These are phyloP conservation scores for Adansonia grandidieri DNA, from an alignment of 441 rosid species.

Conservation along the genomic window DNA sequence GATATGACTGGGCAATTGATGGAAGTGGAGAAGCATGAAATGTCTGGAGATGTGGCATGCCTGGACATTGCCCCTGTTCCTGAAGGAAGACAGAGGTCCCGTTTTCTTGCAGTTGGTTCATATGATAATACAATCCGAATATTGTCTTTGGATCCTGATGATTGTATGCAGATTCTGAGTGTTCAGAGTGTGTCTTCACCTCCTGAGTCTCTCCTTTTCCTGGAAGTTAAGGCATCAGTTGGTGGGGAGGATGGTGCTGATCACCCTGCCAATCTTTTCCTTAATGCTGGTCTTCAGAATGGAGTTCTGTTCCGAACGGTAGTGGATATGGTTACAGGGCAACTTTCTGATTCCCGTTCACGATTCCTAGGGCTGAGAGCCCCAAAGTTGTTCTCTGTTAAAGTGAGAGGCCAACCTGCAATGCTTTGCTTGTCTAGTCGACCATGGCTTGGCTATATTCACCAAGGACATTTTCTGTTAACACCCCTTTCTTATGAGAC, in stretches of 20 bases:
- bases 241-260: constrained; percentile 99
- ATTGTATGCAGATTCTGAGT: constrained; percentile 93
- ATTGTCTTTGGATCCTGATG: constrained; percentile 95
- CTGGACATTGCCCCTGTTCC: constrained; percentile 98
- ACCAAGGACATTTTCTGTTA: constrained; percentile 88
- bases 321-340: constrained; percentile 97
- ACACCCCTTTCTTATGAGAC: constrained; percentile 96
- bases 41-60: constrained; percentile 98
- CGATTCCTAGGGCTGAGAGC: constrained; percentile 89
- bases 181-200: constrained; percentile 95
- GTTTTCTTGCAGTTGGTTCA: constrained; percentile 96
- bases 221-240: constrained; percentile 91
- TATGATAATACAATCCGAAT: constrained; percentile 91
- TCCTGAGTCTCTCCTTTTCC: constrained; percentile 96
- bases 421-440: constrained; percentile 96
- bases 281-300: constrained; percentile 88
- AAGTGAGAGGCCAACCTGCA: constrained; percentile 84
- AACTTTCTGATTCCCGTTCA: constrained; percentile 95
- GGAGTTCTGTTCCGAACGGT: constrained; percentile 93
- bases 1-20: constrained; percentile 92
- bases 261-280: constrained; percentile 96
- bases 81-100: constrained; percentile 97
- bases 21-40: constrained; percentile 98
- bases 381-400: constrained; percentile 83
- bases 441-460: constrained; percentile 98